Conservation (phyloP, 768 basidiomycete species). For the Tricholoma sp. region DNA sequence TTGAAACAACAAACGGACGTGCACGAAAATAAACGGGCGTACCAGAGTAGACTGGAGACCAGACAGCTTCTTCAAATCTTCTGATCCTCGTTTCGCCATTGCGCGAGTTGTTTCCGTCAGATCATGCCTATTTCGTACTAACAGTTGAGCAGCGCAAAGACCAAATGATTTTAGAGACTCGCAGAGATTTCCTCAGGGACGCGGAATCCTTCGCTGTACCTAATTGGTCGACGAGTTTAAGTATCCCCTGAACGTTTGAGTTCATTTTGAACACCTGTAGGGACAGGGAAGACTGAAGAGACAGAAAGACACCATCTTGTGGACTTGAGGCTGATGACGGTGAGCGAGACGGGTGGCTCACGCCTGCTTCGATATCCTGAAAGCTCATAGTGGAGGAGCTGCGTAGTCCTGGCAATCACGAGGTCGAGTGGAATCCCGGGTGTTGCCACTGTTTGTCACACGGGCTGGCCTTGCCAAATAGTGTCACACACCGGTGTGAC, state of each 20-base stretch:
- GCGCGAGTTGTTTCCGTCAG: constrained; percentile 91
- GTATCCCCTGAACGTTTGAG: constrained; percentile 91
- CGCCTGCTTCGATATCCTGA: constrained; percentile 50
- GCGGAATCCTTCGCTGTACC: constrained; percentile 82
- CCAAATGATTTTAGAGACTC: constrained; percentile 24
- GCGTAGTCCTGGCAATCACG: no score
- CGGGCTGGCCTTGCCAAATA: neutral
- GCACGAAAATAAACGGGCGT: constrained; percentile 16
- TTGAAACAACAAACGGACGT: neutral
- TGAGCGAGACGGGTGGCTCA: constrained; percentile 30
- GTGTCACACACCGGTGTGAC: neutral
- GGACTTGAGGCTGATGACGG: constrained; percentile 34
- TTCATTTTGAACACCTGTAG: constrained; percentile 99
- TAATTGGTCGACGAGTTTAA: constrained; percentile 94
- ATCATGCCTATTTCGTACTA: constrained; percentile 60
- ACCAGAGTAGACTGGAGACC: constrained; percentile 59
- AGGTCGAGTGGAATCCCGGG: no score
- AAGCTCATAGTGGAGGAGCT: constrained; percentile 40
- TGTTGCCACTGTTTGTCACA: neutral
- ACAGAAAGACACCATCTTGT: constrained; percentile 71
- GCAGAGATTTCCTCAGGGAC: constrained; percentile 79
- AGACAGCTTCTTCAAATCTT: constrained; percentile 87
- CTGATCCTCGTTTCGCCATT: constrained; percentile 91
- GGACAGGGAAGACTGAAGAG: constrained; percentile 73
- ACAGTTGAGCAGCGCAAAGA: neutral